Base-by-base conservation (phyloP, 805 yeast species). In the Monosporozyma servazzii region DNA sequence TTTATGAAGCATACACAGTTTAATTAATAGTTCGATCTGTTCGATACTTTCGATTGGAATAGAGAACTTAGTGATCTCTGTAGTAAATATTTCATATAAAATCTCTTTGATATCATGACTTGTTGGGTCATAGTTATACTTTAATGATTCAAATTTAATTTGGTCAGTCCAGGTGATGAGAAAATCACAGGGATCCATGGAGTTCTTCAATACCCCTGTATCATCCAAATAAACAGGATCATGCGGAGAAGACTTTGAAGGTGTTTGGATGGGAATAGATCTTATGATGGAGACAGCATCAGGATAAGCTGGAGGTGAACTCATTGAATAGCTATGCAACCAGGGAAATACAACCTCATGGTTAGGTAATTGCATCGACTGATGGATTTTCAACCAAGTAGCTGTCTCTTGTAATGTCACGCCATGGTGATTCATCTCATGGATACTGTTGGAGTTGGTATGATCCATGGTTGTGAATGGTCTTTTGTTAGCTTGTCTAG, bases 311-410 rank as follows among this genome's bases (percentile, higher is more conserved):
- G 82, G 78, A 42, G 74, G 70, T 59, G 81, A 80, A 36, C 74
- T 72, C 13, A 72, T 73, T 54, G 83, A 80, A 44, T 86, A 71
- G 0, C 95, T 93, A 64, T 90, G 96, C 25, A 88, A 72, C 96
- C 96, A 89, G 0, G 97, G 97, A 59, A 89, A 90, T 75, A 90
- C 79, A 10, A 62, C 61, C 23, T 74, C 76, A 18, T 90, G 83
- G 3, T 77, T 78, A 0, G 96, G 96, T 41, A 83, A 61, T 3
- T 25, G 15, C 48, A 48, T 49, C n/a, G 37, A 18, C 37, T 46
- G 39, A 23, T 52, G 54, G 25, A 48, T 37, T 23, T 41, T 45
- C 30, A 52, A 10, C 39, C 37, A 42, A 11, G 41, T 25, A 9
- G 21, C 21, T 15, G 45, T 25, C 21, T 48, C 50, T 3, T 18